Evolutionary conservation across 257 asterid genomes (phyloP), one percentile per base, ranked within the genome.

Genomic region (Nicotiana sylvestris): DNA sequence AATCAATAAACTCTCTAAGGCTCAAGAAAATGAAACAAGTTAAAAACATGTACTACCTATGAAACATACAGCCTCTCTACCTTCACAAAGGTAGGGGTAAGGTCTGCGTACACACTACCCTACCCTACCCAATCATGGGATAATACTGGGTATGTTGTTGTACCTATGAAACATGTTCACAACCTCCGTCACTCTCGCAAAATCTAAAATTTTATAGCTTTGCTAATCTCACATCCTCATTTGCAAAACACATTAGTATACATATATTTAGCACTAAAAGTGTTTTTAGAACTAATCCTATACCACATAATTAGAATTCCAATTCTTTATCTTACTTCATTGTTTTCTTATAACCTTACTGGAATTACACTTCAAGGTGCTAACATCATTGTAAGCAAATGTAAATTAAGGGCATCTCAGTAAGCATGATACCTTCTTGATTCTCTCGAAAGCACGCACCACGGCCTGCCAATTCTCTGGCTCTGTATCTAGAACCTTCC

Each of bases 381-480:
- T 76, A 74, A 49, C 13, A 51, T 8, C 80, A 76, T 13, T 51
- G 46, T 39, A 76, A 29, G 46, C 9, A 76, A 51, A 51, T 3
- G 46, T 51, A 29, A 76, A 51, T 29, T 51, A 3, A 18, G 9
- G 64, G 46, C 21, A 29, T 27, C 80, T 76, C 80, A 51, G 18
- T 51, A 88, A 84, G 27, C 72, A 74, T 39, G 55, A 49, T 88
- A 96, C 99, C 98, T 96, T 96, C 87, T 93, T 93, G 86, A 96
- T 91, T 88, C 89, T 91, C 90, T 96, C 98, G 80, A 96, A 96
- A 81, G 97, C 95, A 79, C 62, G 83, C 77, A 96, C 93, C 55
- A 96, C 97, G 16, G 91, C 97, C 84, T 96, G 98, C 99, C 99
- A 96, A 83, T 92, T 91, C 87, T 96, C 94, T 1, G 99, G 99